phyloP scores from a whole-genome alignment of 345 rosid genomes.

The Euphorbia pulcherrima region DNA sequence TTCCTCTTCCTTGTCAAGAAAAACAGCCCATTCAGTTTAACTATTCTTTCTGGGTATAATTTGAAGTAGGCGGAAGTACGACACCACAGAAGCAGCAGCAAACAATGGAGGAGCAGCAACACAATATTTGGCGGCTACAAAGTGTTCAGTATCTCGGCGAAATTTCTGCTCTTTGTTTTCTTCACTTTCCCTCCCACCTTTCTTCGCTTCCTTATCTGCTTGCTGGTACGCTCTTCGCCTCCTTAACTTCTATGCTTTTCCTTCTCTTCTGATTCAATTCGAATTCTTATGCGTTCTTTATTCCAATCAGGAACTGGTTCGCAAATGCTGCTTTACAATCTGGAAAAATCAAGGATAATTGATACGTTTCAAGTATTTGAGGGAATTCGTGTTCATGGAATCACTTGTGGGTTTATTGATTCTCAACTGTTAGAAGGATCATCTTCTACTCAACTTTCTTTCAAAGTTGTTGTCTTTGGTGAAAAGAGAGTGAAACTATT shows the following conservation, averaged over 20 bases:
- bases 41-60: background rate
- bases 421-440: conserved; percentile 17
- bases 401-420: conserved; percentile 33
- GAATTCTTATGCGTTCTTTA: background rate
- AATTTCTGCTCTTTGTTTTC: conserved; percentile 72
- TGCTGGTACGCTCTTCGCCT: conserved; percentile 42
- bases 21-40: background rate
- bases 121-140: conserved; percentile 36
- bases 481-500: conserved; percentile 76
- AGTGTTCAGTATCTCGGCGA: conserved; percentile 76
- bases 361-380: conserved; percentile 70
- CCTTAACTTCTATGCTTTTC: background rate
- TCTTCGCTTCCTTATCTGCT: conserved; percentile 56
- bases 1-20: background rate
- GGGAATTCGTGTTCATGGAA: conserved; percentile 87
- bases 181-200: conserved; percentile 48
- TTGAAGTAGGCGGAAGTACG: background rate
- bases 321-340: conserved; percentile 55
- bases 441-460: conserved; percentile 21
- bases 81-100: background rate
- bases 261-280: background rate
- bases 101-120: conserved; percentile 37
- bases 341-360: conserved; percentile 44
- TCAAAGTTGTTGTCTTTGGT: conserved; percentile 52
- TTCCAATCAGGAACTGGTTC: conserved; percentile 69